Evolutionary conservation across 2,329 filamentous ascomycete genomes (phyloP).

Genomic region (Pseudogymnoascus sp.): DNA sequence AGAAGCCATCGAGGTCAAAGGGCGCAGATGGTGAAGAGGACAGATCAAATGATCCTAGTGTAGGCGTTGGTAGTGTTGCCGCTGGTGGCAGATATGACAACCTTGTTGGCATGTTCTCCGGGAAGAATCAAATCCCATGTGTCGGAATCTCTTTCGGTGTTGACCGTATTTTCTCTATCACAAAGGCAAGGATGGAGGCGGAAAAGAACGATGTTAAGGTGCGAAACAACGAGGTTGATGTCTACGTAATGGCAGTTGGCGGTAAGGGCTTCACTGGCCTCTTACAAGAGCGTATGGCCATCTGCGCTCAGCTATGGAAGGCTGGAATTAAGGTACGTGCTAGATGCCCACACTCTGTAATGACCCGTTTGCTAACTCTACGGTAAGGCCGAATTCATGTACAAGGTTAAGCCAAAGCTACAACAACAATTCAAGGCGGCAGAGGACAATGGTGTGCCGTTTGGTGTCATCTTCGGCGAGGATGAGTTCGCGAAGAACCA

Average conservation of each 20-base stretch:
- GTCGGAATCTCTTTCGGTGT: slow-evolving; percentile 91
- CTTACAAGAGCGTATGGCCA: slow-evolving; percentile 74
- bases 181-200: slow-evolving; percentile 66
- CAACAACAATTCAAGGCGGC: slow-evolving; percentile 87
- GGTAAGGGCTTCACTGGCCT: slow-evolving; percentile 77
- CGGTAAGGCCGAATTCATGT: slow-evolving; percentile 68
- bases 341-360: not conserved
- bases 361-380: slow-evolving; percentile 9
- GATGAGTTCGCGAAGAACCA: slow-evolving; percentile 80
- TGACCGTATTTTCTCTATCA: slow-evolving; percentile 90
- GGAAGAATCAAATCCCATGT: slow-evolving; percentile 79
- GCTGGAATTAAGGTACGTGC: slow-evolving; percentile 71
- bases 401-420: slow-evolving; percentile 87
- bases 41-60: slow-evolving; percentile 68
- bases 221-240: slow-evolving; percentile 72
- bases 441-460: slow-evolving; percentile 70
- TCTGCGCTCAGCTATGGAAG: slow-evolving; percentile 73
- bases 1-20: slow-evolving; percentile 43
- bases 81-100: slow-evolving; percentile 90
- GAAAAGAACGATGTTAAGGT: slow-evolving; percentile 49
- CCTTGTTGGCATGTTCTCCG: slow-evolving; percentile 87
- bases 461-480: slow-evolving; percentile 84
- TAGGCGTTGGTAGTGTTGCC: slow-evolving; percentile 81
- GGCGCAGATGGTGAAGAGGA: slow-evolving; percentile 51
- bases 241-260: slow-evolving; percentile 92